Evolutionary conservation across 176 grass and related monocot species (phyloP).

Genomic region (Oropetium thomaeum): DNA sequence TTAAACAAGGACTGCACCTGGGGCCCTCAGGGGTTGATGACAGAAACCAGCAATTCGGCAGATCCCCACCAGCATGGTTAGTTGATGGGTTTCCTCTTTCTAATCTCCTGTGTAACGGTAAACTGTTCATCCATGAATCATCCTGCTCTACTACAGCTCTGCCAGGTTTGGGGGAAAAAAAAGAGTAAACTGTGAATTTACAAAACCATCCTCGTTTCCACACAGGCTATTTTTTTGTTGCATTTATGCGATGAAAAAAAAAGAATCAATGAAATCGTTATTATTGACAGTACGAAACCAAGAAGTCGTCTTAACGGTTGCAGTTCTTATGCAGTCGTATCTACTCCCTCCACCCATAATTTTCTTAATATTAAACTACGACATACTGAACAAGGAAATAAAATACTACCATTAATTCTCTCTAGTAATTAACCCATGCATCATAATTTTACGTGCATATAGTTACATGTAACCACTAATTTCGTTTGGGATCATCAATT

Average conservation of each 20-base stretch:
- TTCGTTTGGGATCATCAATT: too few relatives aligned
- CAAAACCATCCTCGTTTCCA: neutral
- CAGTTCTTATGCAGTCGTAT: neutral
- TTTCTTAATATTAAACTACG: too few relatives aligned
- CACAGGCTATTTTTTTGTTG: too few relatives aligned
- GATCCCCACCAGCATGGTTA: neutral
- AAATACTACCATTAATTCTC: too few relatives aligned
- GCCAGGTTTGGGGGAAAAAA: neutral
- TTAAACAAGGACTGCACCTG: constrained; percentile 25
- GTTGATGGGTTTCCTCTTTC: neutral
- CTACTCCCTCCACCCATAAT: too few relatives aligned
- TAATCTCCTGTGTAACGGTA: neutral
- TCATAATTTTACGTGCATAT: too few relatives aligned
- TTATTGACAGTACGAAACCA: neutral
- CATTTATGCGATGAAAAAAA: too few relatives aligned
- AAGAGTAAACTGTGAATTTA: neutral
- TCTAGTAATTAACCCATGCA: too few relatives aligned
- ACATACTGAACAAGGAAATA: too few relatives aligned
- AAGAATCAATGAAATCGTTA: too few relatives aligned
- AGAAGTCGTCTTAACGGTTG: neutral
- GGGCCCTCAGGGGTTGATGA: neutral
- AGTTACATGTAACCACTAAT: too few relatives aligned
- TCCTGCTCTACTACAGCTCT: neutral
- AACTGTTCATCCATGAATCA: neutral
- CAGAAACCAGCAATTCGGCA: constrained; percentile 1